Evolutionary conservation across 2,329 filamentous ascomycete genomes (phyloP).

Genomic region (Trichoderma arundinaceum): DNA sequence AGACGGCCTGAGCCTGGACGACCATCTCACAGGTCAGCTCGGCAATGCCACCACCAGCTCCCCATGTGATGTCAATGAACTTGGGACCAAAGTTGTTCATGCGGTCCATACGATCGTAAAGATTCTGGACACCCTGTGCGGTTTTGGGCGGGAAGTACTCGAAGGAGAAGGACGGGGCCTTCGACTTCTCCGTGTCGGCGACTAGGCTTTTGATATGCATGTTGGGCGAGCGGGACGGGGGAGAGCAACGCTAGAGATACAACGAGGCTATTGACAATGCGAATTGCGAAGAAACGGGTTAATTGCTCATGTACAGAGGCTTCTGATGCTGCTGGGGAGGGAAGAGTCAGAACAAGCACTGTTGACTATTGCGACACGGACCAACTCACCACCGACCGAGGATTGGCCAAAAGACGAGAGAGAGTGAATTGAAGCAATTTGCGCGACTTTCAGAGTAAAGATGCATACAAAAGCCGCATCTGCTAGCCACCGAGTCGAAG

Average conservation of each 20-base stretch:
- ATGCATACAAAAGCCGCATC: neutral
- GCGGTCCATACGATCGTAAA: slow-evolving; percentile 99
- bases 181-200: slow-evolving; percentile 76
- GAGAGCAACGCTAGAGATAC: neutral
- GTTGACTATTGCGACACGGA: neutral
- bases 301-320: slow-evolving; percentile 4
- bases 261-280: neutral
- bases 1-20: slow-evolving; percentile 89
- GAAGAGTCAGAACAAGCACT: neutral
- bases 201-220: slow-evolving; percentile 98
- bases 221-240: slow-evolving; percentile 45
- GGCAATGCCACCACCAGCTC: slow-evolving; percentile 88
- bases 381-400: slow-evolving; percentile 2
- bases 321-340: neutral
- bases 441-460: neutral
- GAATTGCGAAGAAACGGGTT: neutral
- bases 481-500: neutral
- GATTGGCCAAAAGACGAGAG: neutral
- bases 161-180: slow-evolving; percentile 92
- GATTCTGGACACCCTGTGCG: slow-evolving; percentile 94
- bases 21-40: slow-evolving; percentile 98
- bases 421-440: neutral
- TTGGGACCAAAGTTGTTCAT: slow-evolving; percentile 94
- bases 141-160: slow-evolving; percentile 99
- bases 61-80: slow-evolving; percentile 99